Evolutionary conservation across 2,329 filamentous ascomycete species (phyloP), one percentile per base, ranked within the genome.

Genomic region (Ophiostoma ips): DNA sequence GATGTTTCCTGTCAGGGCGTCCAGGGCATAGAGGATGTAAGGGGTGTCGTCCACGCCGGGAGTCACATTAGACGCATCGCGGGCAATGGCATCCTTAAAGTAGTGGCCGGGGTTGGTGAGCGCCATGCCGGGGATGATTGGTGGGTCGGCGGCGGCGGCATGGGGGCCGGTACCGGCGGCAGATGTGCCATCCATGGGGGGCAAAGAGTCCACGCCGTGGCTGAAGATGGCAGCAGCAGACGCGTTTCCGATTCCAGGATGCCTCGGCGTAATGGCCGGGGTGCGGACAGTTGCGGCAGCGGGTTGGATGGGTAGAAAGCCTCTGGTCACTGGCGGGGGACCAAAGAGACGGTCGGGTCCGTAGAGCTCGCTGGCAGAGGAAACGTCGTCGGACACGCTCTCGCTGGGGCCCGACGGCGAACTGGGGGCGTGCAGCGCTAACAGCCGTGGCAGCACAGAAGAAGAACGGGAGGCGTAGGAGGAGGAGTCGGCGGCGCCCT

Each of bases 11-110:
- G 87, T 94, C 57, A 96, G 70, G 55, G 90, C 87, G 55, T 94
- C 85, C 55, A 96, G 79, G 37, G 90, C 89, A 63, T 92, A 94
- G 55, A 84, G 84, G 55, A 95, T 86, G 64, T 89, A 94, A 0
- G 87, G 88, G 9, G 81, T 84, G 60, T 94, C 84, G 60, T 95
- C 88, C 36, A 87, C 71, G 10, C 83, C 86, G 0, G 88, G 88
- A 0, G 86, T 90, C 50, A 79, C 71, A 37, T 70, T 70, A 52
- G 71, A 68, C 43, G 63, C 73, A 16, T 71, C 68, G 49, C 72
- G 64, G 46, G 71, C 66, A 34, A 77, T 61, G 40, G 74, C 70
- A 49, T 78, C 73, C 49, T 75, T 74, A 59, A 76, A 71, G 48
- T 66, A 56, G 44, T 53, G 56, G 45, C 40, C 55, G 15, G 24